Percentiles rank a stretch among this genome's conserved stretches.
These are phyloP conservation scores for Akebia trifoliata DNA, from an alignment of 164 flowering plant genomes.

Conservation along the genomic window DNA sequence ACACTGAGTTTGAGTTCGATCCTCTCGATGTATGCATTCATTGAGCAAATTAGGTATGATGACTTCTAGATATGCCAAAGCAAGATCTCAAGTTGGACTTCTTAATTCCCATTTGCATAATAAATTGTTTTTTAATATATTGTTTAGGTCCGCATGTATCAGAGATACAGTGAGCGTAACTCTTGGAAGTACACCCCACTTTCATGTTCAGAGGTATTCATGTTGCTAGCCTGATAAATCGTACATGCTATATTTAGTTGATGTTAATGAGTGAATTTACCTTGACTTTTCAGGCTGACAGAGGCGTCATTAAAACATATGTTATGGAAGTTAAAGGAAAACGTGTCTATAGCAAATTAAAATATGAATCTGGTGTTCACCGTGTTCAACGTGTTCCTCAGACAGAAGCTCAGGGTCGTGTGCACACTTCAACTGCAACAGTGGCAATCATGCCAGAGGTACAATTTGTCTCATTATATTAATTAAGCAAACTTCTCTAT, in stretches of 20 bases:
- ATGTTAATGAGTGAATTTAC: slow-evolving; percentile 10
- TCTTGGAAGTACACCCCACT: slow-evolving; percentile 61
- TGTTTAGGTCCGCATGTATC: slow-evolving; percentile 87
- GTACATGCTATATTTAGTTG: not conserved
- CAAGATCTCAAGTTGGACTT: not conserved
- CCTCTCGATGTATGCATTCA: not conserved
- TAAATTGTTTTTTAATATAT: slow-evolving; percentile 11
- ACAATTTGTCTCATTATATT: slow-evolving; percentile 7
- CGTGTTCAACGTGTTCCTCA: slow-evolving; percentile 98
- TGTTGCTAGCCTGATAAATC: slow-evolving; percentile 6
- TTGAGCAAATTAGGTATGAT: too few relatives aligned
- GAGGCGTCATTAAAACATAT: slow-evolving; percentile 82
- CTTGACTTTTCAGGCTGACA: slow-evolving; percentile 57
- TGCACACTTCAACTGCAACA: slow-evolving; percentile 98
- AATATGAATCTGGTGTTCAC: slow-evolving; percentile 97
- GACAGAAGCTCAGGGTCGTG: slow-evolving; percentile 98
- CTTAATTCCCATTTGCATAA: slow-evolving; percentile 1
- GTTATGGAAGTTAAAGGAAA: slow-evolving; percentile 94
- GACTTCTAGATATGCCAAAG: not conserved
- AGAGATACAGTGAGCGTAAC: slow-evolving; percentile 75
- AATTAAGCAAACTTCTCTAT: not conserved
- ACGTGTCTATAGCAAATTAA: slow-evolving; percentile 88
- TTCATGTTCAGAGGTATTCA: slow-evolving; percentile 76
- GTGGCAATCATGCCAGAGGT: slow-evolving; percentile 99
- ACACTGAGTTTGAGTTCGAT: not conserved